Evolutionary conservation across 768 basidiomycete genomes (phyloP), one percentile per base, ranked within the genome.

Genomic region (Tubosaeta sp.): DNA sequence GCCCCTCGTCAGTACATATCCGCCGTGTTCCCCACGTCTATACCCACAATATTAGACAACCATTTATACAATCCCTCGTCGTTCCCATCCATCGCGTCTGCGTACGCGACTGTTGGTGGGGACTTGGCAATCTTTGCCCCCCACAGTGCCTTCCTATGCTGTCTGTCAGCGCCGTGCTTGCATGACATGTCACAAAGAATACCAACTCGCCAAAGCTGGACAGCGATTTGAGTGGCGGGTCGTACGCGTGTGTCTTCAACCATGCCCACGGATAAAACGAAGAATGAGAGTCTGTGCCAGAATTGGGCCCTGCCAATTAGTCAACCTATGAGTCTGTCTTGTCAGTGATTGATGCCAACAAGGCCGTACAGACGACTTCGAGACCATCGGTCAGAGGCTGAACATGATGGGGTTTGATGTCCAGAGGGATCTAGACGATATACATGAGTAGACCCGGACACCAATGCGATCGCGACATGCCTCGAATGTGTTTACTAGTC

Each of bases 181-280:
- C 44, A 32, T 55, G 9, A 31, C 37, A 22, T 35, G 45, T 39
- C 9, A 6, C 2, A 42, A 29, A 29, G 57, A 52, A 41, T 33
- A 72, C 77, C 58, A 52, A 86, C 86, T 82, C 82, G 32, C 66
- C 22, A 45, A 48, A 41, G 8, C 39, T 53, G 47, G 39, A 43
- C 25, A 11, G 43, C 43, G 48, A 53, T 63, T 50, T 63, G 59
- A 37, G 77, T 3, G 79, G 75, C 9, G 92, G 91, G 63, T 94
- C 88, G 64, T 95, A 95, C 5, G 91, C 84, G 55, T 91, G 83
- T 55, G 71, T 65, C 61, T 77, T 76, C 4, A 97, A 77, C 87
- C 93, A 95, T 34, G 80, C 72, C 87, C 91, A 92, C 0, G 95
- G 92, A 62, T 91, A 97, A 46, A 86, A 58, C 0, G 93, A 95